These are phyloP conservation scores for Lentinula detonsa DNA, from an alignment of 768 basidiomycete genomes.

Conservation along the genomic window DNA sequence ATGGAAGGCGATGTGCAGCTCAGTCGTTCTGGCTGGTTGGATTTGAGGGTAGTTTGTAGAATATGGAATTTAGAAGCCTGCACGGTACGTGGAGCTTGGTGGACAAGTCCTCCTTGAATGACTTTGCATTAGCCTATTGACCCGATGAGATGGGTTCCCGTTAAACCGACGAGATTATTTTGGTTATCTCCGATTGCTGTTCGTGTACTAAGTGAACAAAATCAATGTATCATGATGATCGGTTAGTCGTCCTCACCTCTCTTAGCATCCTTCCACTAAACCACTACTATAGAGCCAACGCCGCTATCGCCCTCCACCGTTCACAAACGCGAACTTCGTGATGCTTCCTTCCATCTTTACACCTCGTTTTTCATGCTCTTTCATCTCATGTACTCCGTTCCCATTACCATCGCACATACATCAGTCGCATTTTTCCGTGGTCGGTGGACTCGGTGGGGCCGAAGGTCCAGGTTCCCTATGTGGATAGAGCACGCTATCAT, in stretches of 20 bases:
- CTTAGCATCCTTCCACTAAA: background rate
- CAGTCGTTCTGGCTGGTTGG: background rate
- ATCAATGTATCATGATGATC: background rate
- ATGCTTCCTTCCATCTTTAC: background rate
- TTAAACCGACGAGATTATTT: background rate
- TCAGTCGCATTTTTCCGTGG: background rate
- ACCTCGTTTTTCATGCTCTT: background rate
- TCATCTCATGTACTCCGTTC: background rate
- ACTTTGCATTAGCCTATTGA: background rate
- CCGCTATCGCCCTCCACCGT: background rate
- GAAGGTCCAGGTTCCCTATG: background rate
- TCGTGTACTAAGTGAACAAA: background rate
- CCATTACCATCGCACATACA: background rate
- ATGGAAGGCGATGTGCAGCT: conserved; percentile 2
- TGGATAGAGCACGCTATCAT: background rate
- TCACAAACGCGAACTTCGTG: conserved; percentile 3
- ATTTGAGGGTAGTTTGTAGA: background rate
- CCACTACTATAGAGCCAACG: background rate
- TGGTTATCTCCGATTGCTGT: conserved; percentile 1
- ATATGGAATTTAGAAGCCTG: conserved; percentile 1
- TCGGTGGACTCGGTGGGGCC: background rate
- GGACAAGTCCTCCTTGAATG: background rate
- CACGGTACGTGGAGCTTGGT: background rate
- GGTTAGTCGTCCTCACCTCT: background rate
- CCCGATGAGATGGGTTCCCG: background rate